Percentiles rank a stretch among this genome's conserved stretches.
Conservation (phyloP, 2,329 filamentous ascomycete species). For the Leptographium flavum region DNA sequence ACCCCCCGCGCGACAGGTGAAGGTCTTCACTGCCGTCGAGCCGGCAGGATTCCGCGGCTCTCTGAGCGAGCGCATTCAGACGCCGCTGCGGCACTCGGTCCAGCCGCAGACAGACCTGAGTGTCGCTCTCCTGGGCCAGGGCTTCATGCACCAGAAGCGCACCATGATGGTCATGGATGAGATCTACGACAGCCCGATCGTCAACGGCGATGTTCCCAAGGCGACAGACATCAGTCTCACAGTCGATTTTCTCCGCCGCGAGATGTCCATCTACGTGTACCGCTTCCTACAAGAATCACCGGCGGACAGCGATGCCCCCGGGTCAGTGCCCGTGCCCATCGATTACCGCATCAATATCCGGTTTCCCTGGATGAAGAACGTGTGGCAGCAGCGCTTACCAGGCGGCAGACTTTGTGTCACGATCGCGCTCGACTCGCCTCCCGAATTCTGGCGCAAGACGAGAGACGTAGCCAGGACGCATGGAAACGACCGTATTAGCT, state of each 20-base stretch:
- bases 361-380: constrained; percentile 29
- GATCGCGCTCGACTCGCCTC: constrained; percentile 33
- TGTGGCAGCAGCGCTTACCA: constrained; percentile 23
- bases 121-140: constrained; percentile 42
- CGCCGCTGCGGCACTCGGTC: constrained; percentile 7
- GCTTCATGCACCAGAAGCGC: constrained; percentile 37
- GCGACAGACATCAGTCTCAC: constrained; percentile 12
- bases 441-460: constrained; percentile 29
- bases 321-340: neutral
- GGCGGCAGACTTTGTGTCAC: constrained; percentile 24
- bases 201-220: neutral
- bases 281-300: constrained; percentile 1
- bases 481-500: constrained; percentile 17
- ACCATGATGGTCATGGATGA: constrained; percentile 47
- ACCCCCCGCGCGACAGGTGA: neutral
- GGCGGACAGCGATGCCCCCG: too few species aligned
- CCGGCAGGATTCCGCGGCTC: constrained; percentile 1
- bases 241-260: constrained; percentile 4
- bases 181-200: constrained; percentile 9
- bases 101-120: constrained; percentile 24
- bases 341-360: constrained; percentile 29
- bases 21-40: constrained; percentile 5
- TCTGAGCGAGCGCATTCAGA: constrained; percentile 4
- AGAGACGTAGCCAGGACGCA: constrained; percentile 20
- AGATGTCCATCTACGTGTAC: constrained; percentile 5